A percentile compares a stretch with the other conserved stretches of the same genome.
Evolutionary conservation across 2,329 filamentous ascomycete species (phyloP).

Genomic region (Cladophialophora yegresii): DNA sequence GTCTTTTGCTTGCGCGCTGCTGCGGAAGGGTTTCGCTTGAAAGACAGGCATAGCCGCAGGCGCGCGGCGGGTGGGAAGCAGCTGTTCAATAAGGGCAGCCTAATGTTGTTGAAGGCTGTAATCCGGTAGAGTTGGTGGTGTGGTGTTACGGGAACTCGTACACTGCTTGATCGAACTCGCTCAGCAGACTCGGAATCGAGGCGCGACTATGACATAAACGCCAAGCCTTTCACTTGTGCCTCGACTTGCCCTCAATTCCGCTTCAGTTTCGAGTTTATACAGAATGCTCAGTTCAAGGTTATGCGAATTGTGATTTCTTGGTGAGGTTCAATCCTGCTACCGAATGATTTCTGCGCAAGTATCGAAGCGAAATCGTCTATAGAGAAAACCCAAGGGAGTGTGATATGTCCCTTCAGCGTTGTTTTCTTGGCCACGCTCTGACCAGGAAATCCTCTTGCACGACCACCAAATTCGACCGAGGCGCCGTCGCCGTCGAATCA

Average conservation of each 20-base stretch:
- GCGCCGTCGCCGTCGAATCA: slow-evolving; percentile 15
- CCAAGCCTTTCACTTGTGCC: background rate
- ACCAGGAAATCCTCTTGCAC: slow-evolving; percentile 8
- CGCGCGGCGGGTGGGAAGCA: background rate
- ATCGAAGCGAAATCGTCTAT: background rate
- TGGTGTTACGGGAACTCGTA: background rate
- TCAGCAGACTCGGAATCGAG: background rate
- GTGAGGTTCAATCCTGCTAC: background rate
- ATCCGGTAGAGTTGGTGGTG: background rate
- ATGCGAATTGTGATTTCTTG: background rate
- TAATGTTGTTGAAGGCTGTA: background rate
- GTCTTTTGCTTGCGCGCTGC: slow-evolving; percentile 36
- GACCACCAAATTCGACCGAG: slow-evolving; percentile 9
- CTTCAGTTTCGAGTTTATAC: background rate
- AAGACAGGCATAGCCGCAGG: slow-evolving; percentile 61
- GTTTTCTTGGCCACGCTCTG: slow-evolving; percentile 6
- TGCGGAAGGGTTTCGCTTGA: slow-evolving; percentile 68
- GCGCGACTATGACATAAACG: slow-evolving; percentile 4
- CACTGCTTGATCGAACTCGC: background rate
- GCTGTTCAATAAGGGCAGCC: background rate
- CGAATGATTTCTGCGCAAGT: background rate
- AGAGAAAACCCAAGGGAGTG: background rate
- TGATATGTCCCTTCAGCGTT: background rate
- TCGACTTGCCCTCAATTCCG: background rate
- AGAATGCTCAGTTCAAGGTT: background rate